Evolutionary conservation across 257 asterid genomes (phyloP).

Genomic region (Solanum clarkiae): DNA sequence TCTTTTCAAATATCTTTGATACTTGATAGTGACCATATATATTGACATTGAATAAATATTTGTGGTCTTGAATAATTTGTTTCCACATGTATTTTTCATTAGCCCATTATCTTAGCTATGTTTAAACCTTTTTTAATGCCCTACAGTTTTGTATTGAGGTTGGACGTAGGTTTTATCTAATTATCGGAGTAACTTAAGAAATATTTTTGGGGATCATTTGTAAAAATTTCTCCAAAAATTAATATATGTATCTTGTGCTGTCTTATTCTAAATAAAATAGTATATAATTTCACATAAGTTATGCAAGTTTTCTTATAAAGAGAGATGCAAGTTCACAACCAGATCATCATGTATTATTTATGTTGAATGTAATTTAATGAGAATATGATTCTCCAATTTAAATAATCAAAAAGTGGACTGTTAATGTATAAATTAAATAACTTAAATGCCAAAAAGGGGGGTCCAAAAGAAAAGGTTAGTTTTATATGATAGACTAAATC

Average conservation of each 20-base stretch:
- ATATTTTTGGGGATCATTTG: no score
- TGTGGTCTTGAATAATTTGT: neutral
- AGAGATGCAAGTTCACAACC: neutral
- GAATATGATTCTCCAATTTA: neutral
- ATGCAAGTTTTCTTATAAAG: neutral
- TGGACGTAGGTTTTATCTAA: no score
- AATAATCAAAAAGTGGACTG: no score
- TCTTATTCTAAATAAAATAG: no score
- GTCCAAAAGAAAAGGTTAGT: constrained; percentile 5
- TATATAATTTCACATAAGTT: neutral
- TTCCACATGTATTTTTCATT: neutral
- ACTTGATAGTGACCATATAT: neutral
- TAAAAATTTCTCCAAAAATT: no score
- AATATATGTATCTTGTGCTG: no score
- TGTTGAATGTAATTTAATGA: neutral
- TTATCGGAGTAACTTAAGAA: no score
- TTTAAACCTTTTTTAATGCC: neutral
- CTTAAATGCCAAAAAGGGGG: neutral
- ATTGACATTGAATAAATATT: neutral
- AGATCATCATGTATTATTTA: neutral
- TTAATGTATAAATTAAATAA: neutral
- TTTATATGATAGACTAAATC: constrained; percentile 3
- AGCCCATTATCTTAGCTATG: neutral
- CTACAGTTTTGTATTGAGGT: neutral
- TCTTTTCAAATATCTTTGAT: neutral